Base-by-base conservation (phyloP, 208 protist genomes). In the Porcisia deanei region DNA sequence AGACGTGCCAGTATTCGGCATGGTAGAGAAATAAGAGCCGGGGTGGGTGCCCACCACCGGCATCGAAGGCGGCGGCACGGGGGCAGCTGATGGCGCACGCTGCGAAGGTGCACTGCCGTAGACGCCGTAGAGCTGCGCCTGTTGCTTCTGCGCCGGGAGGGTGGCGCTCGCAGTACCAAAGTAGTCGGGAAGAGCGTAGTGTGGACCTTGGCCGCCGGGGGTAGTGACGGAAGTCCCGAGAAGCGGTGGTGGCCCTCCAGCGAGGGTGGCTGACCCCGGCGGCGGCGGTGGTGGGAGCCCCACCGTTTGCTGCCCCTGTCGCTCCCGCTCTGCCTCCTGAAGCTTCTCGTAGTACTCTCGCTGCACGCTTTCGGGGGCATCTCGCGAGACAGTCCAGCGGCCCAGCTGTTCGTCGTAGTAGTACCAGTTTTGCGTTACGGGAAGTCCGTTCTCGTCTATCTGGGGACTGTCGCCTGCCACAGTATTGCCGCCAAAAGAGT, bases 361-460 rank as follows among this genome's bases (percentile, higher is more conserved):
- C 58, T 83, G 81, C 39, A 95, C 86, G 20, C 74, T 83, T 81
- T 89, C 88, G 16, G 93, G 93, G 25, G 93, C 93, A 39, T 93
- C 84, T 2, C 85, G 82, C 34, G 82, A 88, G 16, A 95, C 91
- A 25, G 88, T 87, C 91, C 93, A 97, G 65, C 90, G 88, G 55
- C 86, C 84, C 14, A 94, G 77, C 52, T 81, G 73, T 53, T 79
- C 76, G 79, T 97, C 88, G 57, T 80, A 97, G 84, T 91, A 94
- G 71, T 94, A 97, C 89, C 91, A 97, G 61, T 97, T 92, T 71
- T 86, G 89, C 14, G 86, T 85, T 30, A 95, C 73, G 9, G 93
- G 93, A 22, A 97, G 81, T 12, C 93, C 93, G 61, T 94, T 90
- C 75, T 91, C 93, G 60, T 97, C 93, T 49, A 97, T 41, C 75